Evolutionary conservation across 2,329 filamentous ascomycete genomes (phyloP).

Genomic region (Huntiella abstrusa): DNA sequence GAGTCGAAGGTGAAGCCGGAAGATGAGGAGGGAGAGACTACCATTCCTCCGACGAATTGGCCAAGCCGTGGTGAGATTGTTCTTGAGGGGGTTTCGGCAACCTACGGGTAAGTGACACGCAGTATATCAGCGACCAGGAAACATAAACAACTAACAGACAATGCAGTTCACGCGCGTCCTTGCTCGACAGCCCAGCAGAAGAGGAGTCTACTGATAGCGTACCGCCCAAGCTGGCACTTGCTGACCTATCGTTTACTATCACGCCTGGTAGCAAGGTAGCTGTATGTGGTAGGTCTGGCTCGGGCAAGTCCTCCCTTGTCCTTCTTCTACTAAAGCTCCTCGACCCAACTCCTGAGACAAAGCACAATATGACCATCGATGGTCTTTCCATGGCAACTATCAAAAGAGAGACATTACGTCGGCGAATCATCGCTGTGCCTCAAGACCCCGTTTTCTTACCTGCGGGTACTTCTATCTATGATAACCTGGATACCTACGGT

Average conservation of each 20-base stretch:
- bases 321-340: slow-evolving; percentile 23
- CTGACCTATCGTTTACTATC: slow-evolving; percentile 16
- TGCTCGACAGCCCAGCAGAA: neutral
- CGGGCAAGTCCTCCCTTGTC: slow-evolving; percentile 27
- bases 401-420: slow-evolving; percentile 24
- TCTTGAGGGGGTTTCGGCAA: slow-evolving; percentile 18
- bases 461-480: slow-evolving; percentile 21
- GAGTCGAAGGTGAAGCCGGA: slow-evolving; percentile 15
- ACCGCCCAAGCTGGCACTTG: slow-evolving; percentile 14
- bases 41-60: slow-evolving; percentile 15
- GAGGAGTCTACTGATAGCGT: neutral
- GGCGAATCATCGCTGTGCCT: slow-evolving; percentile 30
- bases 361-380: slow-evolving; percentile 24
- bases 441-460: slow-evolving; percentile 35
- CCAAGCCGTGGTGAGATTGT: slow-evolving; percentile 17
- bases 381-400: slow-evolving; percentile 20
- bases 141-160: neutral
- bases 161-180: neutral
- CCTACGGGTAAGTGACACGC: slow-evolving; percentile 15
- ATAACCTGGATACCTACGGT: slow-evolving; percentile 25
- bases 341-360: slow-evolving; percentile 18
- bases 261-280: slow-evolving; percentile 19
- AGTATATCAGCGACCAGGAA: neutral
- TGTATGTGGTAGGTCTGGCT: slow-evolving; percentile 21
- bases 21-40: slow-evolving; percentile 12